A percentile compares a stretch with the other conserved stretches of the same genome.
Evolutionary conservation across 192 early-diverging fungal genomes (phyloP).

Genomic region (Umbelopsis vinacea): DNA sequence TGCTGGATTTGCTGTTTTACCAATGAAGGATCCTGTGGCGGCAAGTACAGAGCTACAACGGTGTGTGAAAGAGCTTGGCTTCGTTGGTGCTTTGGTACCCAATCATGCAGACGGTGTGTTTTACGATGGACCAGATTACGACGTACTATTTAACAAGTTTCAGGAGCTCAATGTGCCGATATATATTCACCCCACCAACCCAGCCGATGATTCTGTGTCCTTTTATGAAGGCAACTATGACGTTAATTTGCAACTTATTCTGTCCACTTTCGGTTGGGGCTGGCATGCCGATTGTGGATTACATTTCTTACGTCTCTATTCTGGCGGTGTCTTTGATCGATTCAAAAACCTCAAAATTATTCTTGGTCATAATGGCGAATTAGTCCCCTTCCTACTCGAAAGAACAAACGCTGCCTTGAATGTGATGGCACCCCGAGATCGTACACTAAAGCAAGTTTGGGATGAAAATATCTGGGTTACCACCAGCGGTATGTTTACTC

Average conservation of each 20-base stretch:
- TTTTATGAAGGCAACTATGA: not conserved
- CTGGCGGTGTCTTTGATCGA: not conserved
- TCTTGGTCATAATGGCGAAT: constrained; percentile 5
- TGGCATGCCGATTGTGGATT: constrained; percentile 9
- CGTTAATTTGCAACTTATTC: not conserved
- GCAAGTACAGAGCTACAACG: no score
- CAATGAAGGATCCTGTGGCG: no score
- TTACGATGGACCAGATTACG: constrained; percentile 6
- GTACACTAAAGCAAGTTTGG: not conserved
- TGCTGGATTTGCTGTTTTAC: constrained; percentile 14
- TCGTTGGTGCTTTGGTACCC: not conserved
- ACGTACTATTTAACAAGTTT: not conserved
- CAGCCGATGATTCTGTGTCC: not conserved
- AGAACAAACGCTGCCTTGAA: not conserved
- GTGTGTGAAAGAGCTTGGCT: no score
- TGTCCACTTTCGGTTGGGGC: constrained; percentile 10
- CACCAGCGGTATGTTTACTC: constrained; percentile 15
- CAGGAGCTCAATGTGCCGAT: constrained; percentile 12
- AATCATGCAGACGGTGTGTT: constrained; percentile 13
- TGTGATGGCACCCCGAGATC: not conserved
- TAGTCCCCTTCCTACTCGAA: not conserved
- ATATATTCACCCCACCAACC: not conserved
- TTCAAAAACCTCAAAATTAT: constrained; percentile 1
- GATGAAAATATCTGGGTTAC: constrained; percentile 18
- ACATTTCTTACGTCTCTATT: not conserved